Percentiles rank a stretch among this genome's conserved stretches.
phyloP scores from a whole-genome alignment of 768 basidiomycete genomes.

The Panus rudis region DNA sequence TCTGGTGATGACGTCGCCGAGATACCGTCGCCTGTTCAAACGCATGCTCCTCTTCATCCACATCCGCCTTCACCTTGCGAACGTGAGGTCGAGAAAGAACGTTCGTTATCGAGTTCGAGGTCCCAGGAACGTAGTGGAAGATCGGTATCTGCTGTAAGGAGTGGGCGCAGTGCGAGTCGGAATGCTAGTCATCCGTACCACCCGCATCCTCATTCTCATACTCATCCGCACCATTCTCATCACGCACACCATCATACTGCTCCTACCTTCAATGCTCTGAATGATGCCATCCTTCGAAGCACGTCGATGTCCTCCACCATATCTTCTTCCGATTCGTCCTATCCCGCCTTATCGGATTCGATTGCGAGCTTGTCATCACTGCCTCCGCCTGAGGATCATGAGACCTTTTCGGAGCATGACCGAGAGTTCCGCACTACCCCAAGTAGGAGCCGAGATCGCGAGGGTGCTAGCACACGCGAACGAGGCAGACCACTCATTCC shows the following conservation, averaged over 20 bases:
- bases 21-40: constrained; percentile 22
- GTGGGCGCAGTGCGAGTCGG: constrained; percentile 37
- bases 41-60: constrained; percentile 8
- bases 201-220: constrained; percentile 17
- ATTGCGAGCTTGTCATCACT: constrained; percentile 10
- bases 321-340: constrained; percentile 8
- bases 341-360: constrained; percentile 10
- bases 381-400: constrained; percentile 4
- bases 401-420: constrained; percentile 10
- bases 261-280: constrained; percentile 18
- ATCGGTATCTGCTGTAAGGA: constrained; percentile 29
- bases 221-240: constrained; percentile 7
- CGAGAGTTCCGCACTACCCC: constrained; percentile 8
- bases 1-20: constrained; percentile 33
- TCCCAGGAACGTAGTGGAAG: neutral
- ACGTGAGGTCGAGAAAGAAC: neutral
- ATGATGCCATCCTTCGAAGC: constrained; percentile 19
- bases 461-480: constrained; percentile 1
- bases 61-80: constrained; percentile 6
- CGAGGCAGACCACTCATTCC: constrained; percentile 29
- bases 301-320: constrained; percentile 13
- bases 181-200: constrained; percentile 21
- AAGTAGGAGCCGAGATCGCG: neutral
- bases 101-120: neutral
- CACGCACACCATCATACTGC: constrained; percentile 8